Evolutionary conservation across 2,329 filamentous ascomycete species (phyloP), one percentile per base, ranked within the genome.

Genomic region (Diaporthe sp.): DNA sequence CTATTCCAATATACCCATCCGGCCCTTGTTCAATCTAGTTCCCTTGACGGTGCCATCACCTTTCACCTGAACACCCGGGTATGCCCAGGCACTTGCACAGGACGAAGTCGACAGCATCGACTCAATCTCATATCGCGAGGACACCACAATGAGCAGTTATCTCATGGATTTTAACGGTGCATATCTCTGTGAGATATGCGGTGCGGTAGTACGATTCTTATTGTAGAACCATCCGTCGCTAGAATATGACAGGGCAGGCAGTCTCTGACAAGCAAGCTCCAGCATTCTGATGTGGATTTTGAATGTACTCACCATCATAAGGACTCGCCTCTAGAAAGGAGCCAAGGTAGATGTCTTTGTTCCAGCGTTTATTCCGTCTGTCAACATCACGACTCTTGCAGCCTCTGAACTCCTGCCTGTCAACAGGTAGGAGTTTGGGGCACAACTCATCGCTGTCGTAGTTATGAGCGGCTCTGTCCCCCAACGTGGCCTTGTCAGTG

Each of bases 361-460:
- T 56, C 51, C 51, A 47, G 10, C 13, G 12, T 25, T 39, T 56
- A 1, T 12, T 30, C 25, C n/a, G 51, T 27, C 15, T 56, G 66
- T 70, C 66, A 25, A 70, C 1, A 10, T 70, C 66, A 35, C 51
- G 66, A 17, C 4, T 32, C 37, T 70, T 56, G 27, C 66, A 70
- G 50, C 66, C 66, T n/a, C 51, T 53, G n/a, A 32, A 30, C 17
- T 70, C 66, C 17, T 70, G 66, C 10, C 25, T 30, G 3, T 44
- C 66, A 22, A 39, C 25, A 30, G 51, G 66, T 19, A 70, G 66
- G 8, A 56, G 17, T 19, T 56, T 70, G n/a, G 25, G 50, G 32
- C 66, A 56, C 3, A 47, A 10, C 35, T 44, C 19, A 15, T 25
- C 27, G 13, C n/a, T 37, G 22, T 56, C 35, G 7, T 42, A 47